phyloP scores from a whole-genome alignment of 768 basidiomycete species.

The Cytidiella melzeri region DNA sequence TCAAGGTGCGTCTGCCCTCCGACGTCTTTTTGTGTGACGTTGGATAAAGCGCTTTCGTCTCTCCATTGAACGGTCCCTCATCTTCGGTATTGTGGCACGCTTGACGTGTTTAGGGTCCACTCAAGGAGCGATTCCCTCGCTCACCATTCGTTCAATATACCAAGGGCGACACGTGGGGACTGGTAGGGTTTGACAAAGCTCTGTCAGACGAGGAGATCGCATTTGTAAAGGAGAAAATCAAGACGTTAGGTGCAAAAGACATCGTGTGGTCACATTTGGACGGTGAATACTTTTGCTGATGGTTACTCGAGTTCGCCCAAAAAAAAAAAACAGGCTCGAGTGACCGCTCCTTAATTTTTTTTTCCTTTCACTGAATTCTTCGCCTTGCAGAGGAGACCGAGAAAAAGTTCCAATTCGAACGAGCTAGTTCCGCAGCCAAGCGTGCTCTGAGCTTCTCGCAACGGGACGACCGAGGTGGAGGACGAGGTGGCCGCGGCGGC shows the following conservation, averaged over 20 bases:
- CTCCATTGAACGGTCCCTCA: too few relatives aligned
- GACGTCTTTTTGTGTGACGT: neutral
- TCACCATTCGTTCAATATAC: constrained; percentile 43
- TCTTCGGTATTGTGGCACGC: too few relatives aligned
- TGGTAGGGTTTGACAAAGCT: constrained; percentile 54
- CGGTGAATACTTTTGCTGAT: constrained; percentile 41
- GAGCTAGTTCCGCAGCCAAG: constrained; percentile 63
- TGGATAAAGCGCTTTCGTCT: too few relatives aligned
- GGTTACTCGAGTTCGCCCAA: neutral
- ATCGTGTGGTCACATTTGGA: constrained; percentile 60
- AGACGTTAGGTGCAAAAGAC: constrained; percentile 56
- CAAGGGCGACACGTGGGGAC: constrained; percentile 39
- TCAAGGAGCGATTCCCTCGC: constrained; percentile 42
- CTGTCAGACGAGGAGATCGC: constrained; percentile 68
- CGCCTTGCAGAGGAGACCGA: constrained; percentile 56
- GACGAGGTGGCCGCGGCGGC: constrained; percentile 33
- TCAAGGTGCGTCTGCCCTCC: constrained; percentile 34
- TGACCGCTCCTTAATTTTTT: too few relatives aligned
- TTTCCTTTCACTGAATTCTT: neutral
- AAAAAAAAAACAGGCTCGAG: too few relatives aligned
- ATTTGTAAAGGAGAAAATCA: constrained; percentile 61
- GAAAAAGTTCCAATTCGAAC: constrained; percentile 66
- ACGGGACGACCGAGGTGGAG: constrained; percentile 37
- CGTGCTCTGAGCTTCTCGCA: constrained; percentile 35
- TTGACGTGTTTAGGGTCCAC: constrained; percentile 29